Evolutionary conservation across 1,284 basidiomycete genomes (phyloP).

Genomic region (Ceratobasidium sp.): DNA sequence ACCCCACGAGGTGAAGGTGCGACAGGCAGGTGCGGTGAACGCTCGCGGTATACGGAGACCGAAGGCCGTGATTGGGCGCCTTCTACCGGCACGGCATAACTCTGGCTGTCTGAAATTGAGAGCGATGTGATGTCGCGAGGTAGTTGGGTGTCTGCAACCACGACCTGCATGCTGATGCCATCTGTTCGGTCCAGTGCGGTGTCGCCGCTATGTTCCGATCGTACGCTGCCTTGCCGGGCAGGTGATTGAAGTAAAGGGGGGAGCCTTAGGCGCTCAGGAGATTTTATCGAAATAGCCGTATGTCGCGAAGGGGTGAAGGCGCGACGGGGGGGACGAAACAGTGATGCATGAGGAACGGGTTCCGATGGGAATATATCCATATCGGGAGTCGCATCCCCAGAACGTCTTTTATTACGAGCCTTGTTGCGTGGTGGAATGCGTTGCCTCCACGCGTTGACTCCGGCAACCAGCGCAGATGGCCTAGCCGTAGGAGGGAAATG

Average conservation of each 20-base stretch:
- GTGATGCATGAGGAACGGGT: conserved; percentile 25
- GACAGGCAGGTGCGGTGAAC: background rate
- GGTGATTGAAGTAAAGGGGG: conserved; percentile 35
- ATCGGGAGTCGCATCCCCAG: background rate
- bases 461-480: conserved; percentile 30
- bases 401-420: conserved; percentile 21
- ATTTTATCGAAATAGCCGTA: conserved; percentile 12
- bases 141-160: conserved; percentile 30
- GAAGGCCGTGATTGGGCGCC: conserved; percentile 11
- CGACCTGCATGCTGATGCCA: conserved; percentile 36
- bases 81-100: background rate
- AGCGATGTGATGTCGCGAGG: conserved; percentile 19
- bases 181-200: conserved; percentile 36
- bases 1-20: conserved; percentile 24
- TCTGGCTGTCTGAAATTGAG: conserved; percentile 2
- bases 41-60: conserved; percentile 14
- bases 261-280: conserved; percentile 35
- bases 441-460: conserved; percentile 33
- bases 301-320: conserved; percentile 31
- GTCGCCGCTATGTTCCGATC: conserved; percentile 36
- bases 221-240: conserved; percentile 19
- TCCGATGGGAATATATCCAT: background rate
- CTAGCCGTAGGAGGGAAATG: background rate
- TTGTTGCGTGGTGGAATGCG: conserved; percentile 33
- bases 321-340: conserved; percentile 5